A percentile compares a stretch with the other conserved stretches of the same genome.
phyloP scores from a whole-genome alignment of 495 filamentous ascomycete species.

The Sordaria brevicollis region DNA sequence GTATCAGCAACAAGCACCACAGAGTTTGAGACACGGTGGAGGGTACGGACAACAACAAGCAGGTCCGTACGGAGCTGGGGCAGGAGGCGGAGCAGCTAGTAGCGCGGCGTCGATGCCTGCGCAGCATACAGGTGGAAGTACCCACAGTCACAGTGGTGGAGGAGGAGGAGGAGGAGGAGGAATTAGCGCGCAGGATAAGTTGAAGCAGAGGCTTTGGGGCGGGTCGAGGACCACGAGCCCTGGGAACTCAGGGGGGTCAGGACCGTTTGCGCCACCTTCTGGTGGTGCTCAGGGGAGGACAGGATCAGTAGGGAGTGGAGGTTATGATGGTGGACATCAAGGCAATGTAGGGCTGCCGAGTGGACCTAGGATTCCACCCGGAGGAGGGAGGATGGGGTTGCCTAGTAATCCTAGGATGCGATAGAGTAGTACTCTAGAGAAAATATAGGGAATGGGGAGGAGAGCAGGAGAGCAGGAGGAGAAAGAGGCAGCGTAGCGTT shows the following conservation, averaged over 20 bases:
- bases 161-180: too few relatives aligned
- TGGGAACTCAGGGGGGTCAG: conserved; percentile 3
- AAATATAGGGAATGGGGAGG: not conserved
- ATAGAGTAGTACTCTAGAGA: not conserved
- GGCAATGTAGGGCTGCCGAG: not conserved
- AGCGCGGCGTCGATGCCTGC: conserved; percentile 8
- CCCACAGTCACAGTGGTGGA: too few relatives aligned
- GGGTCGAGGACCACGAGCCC: conserved; percentile 36
- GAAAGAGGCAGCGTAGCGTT: not conserved
- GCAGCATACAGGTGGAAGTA: not conserved
- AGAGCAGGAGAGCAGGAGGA: not conserved
- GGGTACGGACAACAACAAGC: conserved; percentile 9
- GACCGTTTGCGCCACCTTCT: conserved; percentile 32
- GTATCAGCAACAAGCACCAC: conserved; percentile 39
- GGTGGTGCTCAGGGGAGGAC: not conserved
- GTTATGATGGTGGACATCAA: not conserved
- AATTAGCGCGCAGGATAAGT: conserved; percentile 33
- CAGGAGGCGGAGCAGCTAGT: conserved; percentile 5
- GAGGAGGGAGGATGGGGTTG: not conserved
- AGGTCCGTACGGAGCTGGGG: conserved; percentile 24
- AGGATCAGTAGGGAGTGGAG: not conserved
- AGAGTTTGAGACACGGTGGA: conserved; percentile 42
- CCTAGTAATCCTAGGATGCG: not conserved
- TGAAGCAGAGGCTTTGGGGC: conserved; percentile 41
- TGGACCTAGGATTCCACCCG: not conserved